phyloP scores from a whole-genome alignment of 768 basidiomycete species.

The Dentipellis sp. region DNA sequence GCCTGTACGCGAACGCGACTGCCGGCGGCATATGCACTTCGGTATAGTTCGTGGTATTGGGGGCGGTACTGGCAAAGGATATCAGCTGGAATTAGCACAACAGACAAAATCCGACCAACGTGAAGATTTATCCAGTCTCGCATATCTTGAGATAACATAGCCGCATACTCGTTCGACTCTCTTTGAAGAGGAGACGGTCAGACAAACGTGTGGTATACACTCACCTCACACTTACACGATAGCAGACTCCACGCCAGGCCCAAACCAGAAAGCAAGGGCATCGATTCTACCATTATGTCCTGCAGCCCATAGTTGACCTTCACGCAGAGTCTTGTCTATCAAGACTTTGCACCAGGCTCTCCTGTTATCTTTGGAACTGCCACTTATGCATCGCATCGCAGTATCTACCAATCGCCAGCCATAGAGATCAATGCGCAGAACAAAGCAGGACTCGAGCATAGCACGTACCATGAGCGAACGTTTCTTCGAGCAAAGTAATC shows the following conservation, averaged over 20 bases:
- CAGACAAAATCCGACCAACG: neutral
- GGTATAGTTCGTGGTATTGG: constrained; percentile 1
- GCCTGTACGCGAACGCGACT: neutral
- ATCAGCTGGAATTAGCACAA: too few species aligned
- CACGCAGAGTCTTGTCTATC: neutral
- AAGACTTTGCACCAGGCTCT: neutral
- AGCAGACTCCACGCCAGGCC: constrained; percentile 1
- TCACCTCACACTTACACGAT: neutral
- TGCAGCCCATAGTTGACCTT: constrained; percentile 7
- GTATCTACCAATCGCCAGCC: neutral
- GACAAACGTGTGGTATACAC: neutral
- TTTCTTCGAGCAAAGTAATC: neutral
- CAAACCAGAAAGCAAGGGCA: constrained; percentile 3
- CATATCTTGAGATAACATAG: neutral
- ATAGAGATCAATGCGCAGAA: too few species aligned
- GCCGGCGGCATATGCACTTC: neutral
- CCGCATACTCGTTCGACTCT: neutral
- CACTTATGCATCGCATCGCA: constrained; percentile 3
- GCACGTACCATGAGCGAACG: neutral
- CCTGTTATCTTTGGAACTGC: neutral
- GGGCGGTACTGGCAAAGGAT: neutral
- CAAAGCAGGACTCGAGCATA: neutral
- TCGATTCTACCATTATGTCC: neutral
- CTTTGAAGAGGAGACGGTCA: neutral
- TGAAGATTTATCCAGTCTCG: neutral